Conservation (phyloP, 768 basidiomycete genomes). For the Strobilomyces confusus region DNA sequence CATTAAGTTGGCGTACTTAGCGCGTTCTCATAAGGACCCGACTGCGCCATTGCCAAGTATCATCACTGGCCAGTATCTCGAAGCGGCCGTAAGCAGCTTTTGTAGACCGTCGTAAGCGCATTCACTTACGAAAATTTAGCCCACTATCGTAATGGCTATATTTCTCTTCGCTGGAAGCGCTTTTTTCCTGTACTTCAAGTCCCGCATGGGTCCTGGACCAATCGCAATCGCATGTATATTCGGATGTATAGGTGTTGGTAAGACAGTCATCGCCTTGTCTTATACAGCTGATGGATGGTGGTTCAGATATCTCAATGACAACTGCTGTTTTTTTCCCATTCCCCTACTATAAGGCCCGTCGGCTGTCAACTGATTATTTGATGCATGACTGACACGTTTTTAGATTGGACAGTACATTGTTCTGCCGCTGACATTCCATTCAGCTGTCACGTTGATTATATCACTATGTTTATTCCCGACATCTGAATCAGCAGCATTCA, state of each 20-base stretch:
- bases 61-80: constrained; percentile 53
- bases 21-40: constrained; percentile 43
- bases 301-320: constrained; percentile 53
- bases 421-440: constrained; percentile 57
- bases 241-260: constrained; percentile 58
- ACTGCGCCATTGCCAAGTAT: constrained; percentile 37
- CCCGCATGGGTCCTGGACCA: constrained; percentile 59
- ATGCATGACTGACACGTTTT: not conserved
- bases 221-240: constrained; percentile 54
- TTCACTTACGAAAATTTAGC: constrained; percentile 31
- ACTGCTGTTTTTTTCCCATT: constrained; percentile 61
- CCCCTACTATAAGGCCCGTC: constrained; percentile 51
- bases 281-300: not conserved
- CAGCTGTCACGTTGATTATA: constrained; percentile 47
- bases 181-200: constrained; percentile 57
- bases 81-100: constrained; percentile 37
- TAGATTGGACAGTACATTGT: constrained; percentile 50
- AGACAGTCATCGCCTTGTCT: constrained; percentile 6
- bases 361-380: not conserved
- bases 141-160: constrained; percentile 53
- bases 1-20: constrained; percentile 56
- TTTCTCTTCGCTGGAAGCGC: constrained; percentile 62
- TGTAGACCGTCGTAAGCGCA: not conserved
- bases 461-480: constrained; percentile 60
- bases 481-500: constrained; percentile 58